These are phyloP conservation scores for Stagonosporopsis vannaccii DNA, from an alignment of 2,329 filamentous ascomycete genomes.

Conservation along the genomic window DNA sequence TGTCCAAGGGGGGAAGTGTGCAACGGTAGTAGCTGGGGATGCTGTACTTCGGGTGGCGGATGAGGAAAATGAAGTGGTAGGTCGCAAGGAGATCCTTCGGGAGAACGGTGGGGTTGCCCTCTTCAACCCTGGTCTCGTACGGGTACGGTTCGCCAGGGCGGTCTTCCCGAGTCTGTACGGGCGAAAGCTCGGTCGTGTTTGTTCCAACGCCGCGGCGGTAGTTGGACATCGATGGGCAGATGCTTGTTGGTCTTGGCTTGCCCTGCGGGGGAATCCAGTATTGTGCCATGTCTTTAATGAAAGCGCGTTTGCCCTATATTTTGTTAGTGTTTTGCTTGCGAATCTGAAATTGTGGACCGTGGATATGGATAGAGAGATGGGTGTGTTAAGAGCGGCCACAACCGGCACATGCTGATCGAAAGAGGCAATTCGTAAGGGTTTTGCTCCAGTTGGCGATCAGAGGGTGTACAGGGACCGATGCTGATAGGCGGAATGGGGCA, in stretches of 20 bases:
- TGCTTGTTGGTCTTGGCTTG: conserved; percentile 63
- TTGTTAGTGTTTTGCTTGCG: conserved; percentile 25
- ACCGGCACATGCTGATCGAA: conserved; percentile 1
- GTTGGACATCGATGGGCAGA: conserved; percentile 77
- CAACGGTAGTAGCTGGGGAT: conserved; percentile 96
- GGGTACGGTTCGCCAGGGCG: conserved; percentile 59
- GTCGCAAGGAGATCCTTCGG: conserved; percentile 75
- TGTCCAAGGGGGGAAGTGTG: conserved; percentile 84
- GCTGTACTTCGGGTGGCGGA: conserved; percentile 90
- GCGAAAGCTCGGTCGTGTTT: conserved; percentile 46
- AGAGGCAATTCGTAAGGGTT: background rate
- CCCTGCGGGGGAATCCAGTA: conserved; percentile 82
- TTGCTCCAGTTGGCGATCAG: background rate
- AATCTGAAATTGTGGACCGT: background rate
- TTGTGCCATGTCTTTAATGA: conserved; percentile 98
- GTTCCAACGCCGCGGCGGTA: conserved; percentile 68
- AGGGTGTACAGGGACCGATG: background rate
- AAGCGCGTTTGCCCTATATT: conserved; percentile 81
- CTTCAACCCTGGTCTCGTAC: conserved; percentile 66
- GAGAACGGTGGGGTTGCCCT: conserved; percentile 83
- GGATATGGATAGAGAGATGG: background rate
- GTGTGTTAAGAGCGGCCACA: background rate
- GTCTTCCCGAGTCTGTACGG: conserved; percentile 40
- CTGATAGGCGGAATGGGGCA: conserved; percentile 17
- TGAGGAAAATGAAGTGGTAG: conserved; percentile 96